Conservation (phyloP, 2,329 filamentous ascomycete genomes). For the Cytospora schulzeri region DNA sequence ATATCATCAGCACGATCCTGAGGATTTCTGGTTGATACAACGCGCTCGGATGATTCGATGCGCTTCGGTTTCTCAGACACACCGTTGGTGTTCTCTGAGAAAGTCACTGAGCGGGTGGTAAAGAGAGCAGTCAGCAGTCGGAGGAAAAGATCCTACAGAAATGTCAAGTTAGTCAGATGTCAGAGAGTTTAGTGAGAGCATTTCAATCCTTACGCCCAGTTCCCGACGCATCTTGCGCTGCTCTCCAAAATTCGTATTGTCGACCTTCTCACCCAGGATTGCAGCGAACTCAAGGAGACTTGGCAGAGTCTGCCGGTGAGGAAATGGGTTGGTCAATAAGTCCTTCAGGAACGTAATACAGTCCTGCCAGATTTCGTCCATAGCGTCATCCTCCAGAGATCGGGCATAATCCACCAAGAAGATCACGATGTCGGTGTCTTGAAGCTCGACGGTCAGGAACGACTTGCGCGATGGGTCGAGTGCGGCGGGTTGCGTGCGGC, state of each 20-base stretch:
- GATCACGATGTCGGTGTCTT: constrained; percentile 79
- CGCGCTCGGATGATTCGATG: constrained; percentile 41
- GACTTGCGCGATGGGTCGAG: constrained; percentile 81
- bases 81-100: constrained; percentile 55
- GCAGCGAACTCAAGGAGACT: constrained; percentile 85
- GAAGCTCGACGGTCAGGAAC: constrained; percentile 81
- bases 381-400: constrained; percentile 92
- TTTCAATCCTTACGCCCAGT: constrained; percentile 66
- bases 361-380: constrained; percentile 97
- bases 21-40: constrained; percentile 37
- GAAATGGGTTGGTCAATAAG: constrained; percentile 88
- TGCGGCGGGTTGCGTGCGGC: constrained; percentile 81
- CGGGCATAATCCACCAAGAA: constrained; percentile 90
- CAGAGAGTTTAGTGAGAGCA: not conserved
- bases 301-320: constrained; percentile 87
- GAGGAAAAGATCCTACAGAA: constrained; percentile 76
- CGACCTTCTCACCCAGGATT: constrained; percentile 89
- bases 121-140: constrained; percentile 90
- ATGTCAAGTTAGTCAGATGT: constrained; percentile 34
- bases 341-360: constrained; percentile 90
- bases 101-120: constrained; percentile 79
- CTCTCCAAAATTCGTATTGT: constrained; percentile 97
- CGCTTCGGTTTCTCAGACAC: constrained; percentile 43
- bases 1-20: constrained; percentile 69
- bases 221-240: constrained; percentile 90